Conservation (phyloP, 2,329 filamentous ascomycete genomes). For the Penicillium sp. region DNA sequence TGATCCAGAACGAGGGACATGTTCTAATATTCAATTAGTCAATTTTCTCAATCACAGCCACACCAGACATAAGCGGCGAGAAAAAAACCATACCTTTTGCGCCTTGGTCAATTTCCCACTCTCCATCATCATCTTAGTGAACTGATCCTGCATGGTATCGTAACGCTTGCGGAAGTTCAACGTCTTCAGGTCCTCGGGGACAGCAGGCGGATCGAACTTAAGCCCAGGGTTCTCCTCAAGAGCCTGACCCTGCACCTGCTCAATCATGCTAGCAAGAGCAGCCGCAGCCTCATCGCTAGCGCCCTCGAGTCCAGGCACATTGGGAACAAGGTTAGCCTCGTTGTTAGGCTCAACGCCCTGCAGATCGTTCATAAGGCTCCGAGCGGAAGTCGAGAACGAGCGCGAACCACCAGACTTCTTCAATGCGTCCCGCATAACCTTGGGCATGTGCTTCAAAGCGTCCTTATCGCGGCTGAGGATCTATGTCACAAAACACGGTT, state of each 20-base stretch:
- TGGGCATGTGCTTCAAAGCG: constrained; percentile 60
- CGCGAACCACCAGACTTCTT: constrained; percentile 48
- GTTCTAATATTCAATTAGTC: constrained; percentile 55
- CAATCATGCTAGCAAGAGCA: constrained; percentile 38
- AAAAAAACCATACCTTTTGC: constrained; percentile 64
- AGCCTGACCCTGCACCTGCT: constrained; percentile 33
- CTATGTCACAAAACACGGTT: constrained; percentile 38
- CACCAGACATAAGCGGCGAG: not conserved
- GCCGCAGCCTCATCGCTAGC: constrained; percentile 31
- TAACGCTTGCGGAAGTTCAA: constrained; percentile 75
- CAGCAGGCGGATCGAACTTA: constrained; percentile 73
- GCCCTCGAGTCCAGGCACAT: not conserved
- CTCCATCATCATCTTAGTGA: constrained; percentile 87
- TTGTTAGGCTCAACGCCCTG: constrained; percentile 20
- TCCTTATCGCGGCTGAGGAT: constrained; percentile 63
- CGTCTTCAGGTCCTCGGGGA: constrained; percentile 55
- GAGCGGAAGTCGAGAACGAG: constrained; percentile 58
- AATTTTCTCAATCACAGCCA: not conserved
- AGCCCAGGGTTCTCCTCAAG: constrained; percentile 54
- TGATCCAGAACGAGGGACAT: constrained; percentile 78
- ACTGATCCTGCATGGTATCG: constrained; percentile 77
- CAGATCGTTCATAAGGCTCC: constrained; percentile 35
- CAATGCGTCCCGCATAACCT: constrained; percentile 63
- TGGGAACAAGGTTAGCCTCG: not conserved
- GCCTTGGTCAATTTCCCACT: constrained; percentile 87